Evolutionary conservation across 2,329 filamentous ascomycete genomes (phyloP), one percentile per base, ranked within the genome.

Genomic region (Arthrobotrys entomopaga): DNA sequence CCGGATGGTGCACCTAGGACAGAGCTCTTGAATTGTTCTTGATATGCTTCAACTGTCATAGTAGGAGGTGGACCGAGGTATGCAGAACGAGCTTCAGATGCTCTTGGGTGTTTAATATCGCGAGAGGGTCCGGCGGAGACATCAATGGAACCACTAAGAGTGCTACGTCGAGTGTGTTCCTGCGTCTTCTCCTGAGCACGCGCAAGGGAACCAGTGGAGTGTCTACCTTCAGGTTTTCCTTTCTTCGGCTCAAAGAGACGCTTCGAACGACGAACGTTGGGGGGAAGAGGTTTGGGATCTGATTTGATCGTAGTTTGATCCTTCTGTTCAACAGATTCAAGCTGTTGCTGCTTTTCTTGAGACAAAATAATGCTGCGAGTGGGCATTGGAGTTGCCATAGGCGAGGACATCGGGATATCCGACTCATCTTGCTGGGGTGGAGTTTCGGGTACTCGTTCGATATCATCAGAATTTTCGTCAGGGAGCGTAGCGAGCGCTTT

Each of bases 21-120:
- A 7, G 63, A 66, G 29, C 52, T 58, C 19, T 58, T 66, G 24
- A 66, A 66, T 20, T 66, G 63, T 15, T 40, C 50, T 38, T 66
- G 63, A 29, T 66, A 66, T n/a, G 57, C 63, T 20, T 66, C 63
- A 16, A 24, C 19, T 5, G 63, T 48, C 5, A 66, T 24, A 4
- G 52, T 52, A 10, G 63, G 63, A 15, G 63, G 52, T 1, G 63
- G 63, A 0, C 63, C 63, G n/a, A 66, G 63, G 20, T 66, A 66
- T 5, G 22, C 24, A 3, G 53, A 52, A 16, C 63, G 63, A 22
- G 63, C 53, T 26, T 66, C 63, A 11, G 20, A 38, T 15, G 63
- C 63, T 7, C 63, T 46, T 24, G 63, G 63, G 26, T 66, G 63
- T 22, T 58, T 66, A 24, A 49, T 66, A 15, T 66, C 40, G 6